A percentile compares a stretch with the other conserved stretches of the same genome.
Conservation (phyloP, 2,329 filamentous ascomycete genomes). For the Trichophyton verrucosum region DNA sequence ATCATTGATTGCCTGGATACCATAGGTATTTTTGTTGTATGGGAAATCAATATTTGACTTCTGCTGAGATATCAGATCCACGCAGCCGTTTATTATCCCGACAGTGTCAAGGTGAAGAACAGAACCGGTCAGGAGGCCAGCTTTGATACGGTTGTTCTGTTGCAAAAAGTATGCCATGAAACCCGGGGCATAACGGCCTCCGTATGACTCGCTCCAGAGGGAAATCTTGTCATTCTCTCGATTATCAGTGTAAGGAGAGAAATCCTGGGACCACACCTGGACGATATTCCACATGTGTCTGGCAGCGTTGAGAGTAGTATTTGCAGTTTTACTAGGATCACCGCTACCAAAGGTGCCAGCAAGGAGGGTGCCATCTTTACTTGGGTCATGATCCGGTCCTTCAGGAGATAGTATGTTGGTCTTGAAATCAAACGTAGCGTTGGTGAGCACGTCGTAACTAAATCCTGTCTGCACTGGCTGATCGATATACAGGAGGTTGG, state of each 20-base stretch:
- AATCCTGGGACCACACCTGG: slow-evolving; percentile 50
- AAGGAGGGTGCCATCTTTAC: background rate
- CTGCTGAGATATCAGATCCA: slow-evolving; percentile 48
- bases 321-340: slow-evolving; percentile 26
- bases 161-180: slow-evolving; percentile 30
- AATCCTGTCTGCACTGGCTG: slow-evolving; percentile 46
- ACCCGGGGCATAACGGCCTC: slow-evolving; percentile 33
- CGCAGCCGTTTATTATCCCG: slow-evolving; percentile 46
- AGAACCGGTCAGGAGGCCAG: slow-evolving; percentile 18
- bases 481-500: slow-evolving; percentile 57
- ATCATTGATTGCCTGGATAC: slow-evolving; percentile 27
- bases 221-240: slow-evolving; percentile 40
- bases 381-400: background rate
- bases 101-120: slow-evolving; percentile 42
- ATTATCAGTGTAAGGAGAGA: slow-evolving; percentile 30
- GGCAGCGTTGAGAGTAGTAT: slow-evolving; percentile 41
- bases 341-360: background rate
- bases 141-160: slow-evolving; percentile 28
- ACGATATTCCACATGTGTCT: slow-evolving; percentile 47
- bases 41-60: slow-evolving; percentile 40
- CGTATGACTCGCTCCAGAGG: slow-evolving; percentile 34
- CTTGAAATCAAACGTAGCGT: slow-evolving; percentile 1
- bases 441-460: slow-evolving; percentile 30
- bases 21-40: slow-evolving; percentile 46
- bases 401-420: background rate